phyloP scores from a whole-genome alignment of 768 basidiomycete genomes.

The Tylopilus sp. region DNA sequence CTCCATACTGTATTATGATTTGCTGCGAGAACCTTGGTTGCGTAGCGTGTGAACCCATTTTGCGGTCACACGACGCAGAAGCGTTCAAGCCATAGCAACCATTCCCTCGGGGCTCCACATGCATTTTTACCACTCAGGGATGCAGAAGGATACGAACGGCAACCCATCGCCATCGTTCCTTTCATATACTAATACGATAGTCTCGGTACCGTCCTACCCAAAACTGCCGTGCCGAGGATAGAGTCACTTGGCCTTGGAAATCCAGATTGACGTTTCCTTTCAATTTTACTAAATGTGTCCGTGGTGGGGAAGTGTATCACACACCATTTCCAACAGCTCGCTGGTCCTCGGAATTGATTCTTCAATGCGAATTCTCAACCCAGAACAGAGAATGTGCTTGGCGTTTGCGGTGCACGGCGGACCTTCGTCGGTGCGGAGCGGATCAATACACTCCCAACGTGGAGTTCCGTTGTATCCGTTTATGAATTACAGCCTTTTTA shows the following conservation, averaged over 20 bases:
- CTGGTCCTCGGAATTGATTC: neutral
- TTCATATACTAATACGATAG: neutral
- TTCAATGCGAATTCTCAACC: neutral
- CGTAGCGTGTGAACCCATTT: neutral
- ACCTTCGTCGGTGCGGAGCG: neutral
- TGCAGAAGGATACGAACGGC: neutral
- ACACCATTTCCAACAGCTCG: neutral
- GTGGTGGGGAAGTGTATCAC: neutral
- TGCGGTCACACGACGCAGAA: constrained; percentile 1
- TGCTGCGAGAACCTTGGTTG: neutral
- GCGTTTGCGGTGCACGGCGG: neutral
- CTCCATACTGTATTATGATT: neutral
- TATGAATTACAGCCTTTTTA: neutral
- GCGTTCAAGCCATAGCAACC: no score
- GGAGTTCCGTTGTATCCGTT: neutral
- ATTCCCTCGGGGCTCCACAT: neutral
- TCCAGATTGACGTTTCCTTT: neutral
- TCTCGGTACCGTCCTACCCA: neutral
- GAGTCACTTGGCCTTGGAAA: neutral
- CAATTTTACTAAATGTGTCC: neutral
- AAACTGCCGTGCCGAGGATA: neutral
- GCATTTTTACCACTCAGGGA: neutral
- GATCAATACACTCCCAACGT: neutral
- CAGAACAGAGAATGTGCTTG: neutral
- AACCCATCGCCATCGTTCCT: no score